Evolutionary conservation across 1,139 yeast species (phyloP), one percentile per base, ranked within the genome.

Genomic region (Kluyveromyces marxianus): DNA sequence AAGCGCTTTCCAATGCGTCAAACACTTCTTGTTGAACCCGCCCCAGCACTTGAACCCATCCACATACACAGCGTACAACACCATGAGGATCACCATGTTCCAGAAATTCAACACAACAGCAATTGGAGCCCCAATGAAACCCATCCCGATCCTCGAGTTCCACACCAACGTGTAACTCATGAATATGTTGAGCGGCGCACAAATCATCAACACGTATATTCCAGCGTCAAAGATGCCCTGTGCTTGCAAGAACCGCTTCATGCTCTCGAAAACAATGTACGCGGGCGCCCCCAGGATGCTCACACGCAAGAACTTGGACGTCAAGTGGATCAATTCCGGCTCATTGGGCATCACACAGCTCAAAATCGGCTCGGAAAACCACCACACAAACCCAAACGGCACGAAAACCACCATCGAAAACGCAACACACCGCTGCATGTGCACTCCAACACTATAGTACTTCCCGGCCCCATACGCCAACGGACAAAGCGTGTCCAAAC

Each of bases 201-300:
- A 79, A 7, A 88, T 66, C 41, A 86, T 70, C 37, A 89, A 67
- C 4, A 88, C 83, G 31, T 85, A 81, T 1, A 95, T 84, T 3
- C 94, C 86, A 0, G 97, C 96, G 57, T 86, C 94, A 69, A 87
- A 89, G 27, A 88, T 85, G 5, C 95, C 95, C 64, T 90, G 97
- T 0, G 95, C 90, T 66, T 89, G 97, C 48, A 90, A 66, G 58
- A 79, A 89, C 51, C 95, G 74, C 62, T 89, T 89, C 29, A 85
- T 77, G 54, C 81, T 79, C 63, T 90, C 97, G 64, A 89, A 89
- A 37, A 85, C 66, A 29, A 88, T 83, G 63, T 85, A 88, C 0
- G 87, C 90, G 0, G 96, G 96, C 1, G 87, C 89, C 5, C 96
- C 96, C 8, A 79, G 56, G 3, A 83, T 74, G 58, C 86, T 68